Evolutionary conservation across 2,329 filamentous ascomycete genomes (phyloP), one percentile per base, ranked within the genome.

Genomic region (Cladophialophora chaetospira): DNA sequence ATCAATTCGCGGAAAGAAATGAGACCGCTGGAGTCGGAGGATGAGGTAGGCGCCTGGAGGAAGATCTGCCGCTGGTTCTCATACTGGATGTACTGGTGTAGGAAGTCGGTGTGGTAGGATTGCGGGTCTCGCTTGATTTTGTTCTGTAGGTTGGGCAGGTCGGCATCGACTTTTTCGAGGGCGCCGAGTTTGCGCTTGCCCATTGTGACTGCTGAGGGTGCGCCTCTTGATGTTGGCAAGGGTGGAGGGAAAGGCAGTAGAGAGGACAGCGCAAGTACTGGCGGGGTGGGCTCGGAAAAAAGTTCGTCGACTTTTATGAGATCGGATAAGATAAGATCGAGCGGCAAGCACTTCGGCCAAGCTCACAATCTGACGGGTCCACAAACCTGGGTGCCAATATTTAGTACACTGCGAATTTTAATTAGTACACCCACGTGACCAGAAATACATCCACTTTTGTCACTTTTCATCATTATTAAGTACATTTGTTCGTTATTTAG

Each of bases 151-250:
- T 88, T 94, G 63, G 91, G 86, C 82, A 95, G 79, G 74, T 96
- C 91, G 29, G 91, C 92, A 71, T 97, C 92, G 66, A 96, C 86
- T 82, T 97, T 97, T 77, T 97, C 92, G 73, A 97, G 85, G 60
- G 92, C 92, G 54, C 89, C 90, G 57, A 96, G 83, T 77, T 94
- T 95, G 73, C 91, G 83, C 77, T 96, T 96, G 58, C 85, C 89
- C 85, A 91, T 94, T 19, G 29, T 56, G 23, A 17, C 35, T 9
- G 11, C 0, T 2, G 8, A 38, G 5, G 3, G 4, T 10, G 19
- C 5, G 6, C 13, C 10, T 28, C 48, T 31, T 19, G 9, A 9
- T 21, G 17, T 13, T 42, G 21, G 17, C n/a, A 47, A 13, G 17
- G 28, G 44, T n/a, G 5, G 4, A n/a, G 29, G 29, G 29, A 6